Base-by-base conservation (phyloP, 176 grass and related monocot genomes). In the Phoenix dactylifera region DNA sequence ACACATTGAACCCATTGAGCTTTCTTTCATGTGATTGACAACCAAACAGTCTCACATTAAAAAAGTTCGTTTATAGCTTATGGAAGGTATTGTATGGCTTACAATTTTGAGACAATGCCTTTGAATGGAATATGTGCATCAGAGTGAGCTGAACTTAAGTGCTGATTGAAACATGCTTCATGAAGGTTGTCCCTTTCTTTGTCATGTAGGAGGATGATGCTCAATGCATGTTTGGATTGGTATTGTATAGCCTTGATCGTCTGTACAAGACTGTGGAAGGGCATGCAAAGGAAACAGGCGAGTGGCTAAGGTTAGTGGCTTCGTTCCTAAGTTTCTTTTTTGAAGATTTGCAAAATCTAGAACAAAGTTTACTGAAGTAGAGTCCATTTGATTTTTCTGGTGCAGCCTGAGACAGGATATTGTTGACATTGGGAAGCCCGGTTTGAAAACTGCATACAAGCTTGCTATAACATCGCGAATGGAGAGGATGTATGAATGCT, bases 241-340 rank as follows among this genome's bases (percentile, higher is more conserved):
- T 84, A 62, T 70, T 97, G 44, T 97, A 85, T 71, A 77, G 72
- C 51, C 86, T 97, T 59, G 81, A 91, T 75, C 75, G 81, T 62
- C 63, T 97, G 5, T 97, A 79, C 68, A 88, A 85, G 73, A 80
- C 92, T 51, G 92, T 88, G 19, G 92, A 97, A 71, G 52, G 57
- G 49, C 84, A 97, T 26, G 87, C 92, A 15, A 97, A 59, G 62
- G 81, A 88, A 73, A 88, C 92, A 7, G 87, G 76, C n/a, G 87
- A 97, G 60, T 97, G 87, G 92, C 62, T 74, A 76, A 85, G 87
- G 92, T 88, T 15, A 69, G 76, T 66, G n/a, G 5, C 52, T 9
- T 52, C 7, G 9, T 35, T 35, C 32, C 7, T 35, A 7, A 35
- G 32, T 35, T 35, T 35, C 32, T 35, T 35, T 28, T 7, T 10